Base-by-base conservation (phyloP, 139 green algal species). In the Helicosporidium sp. region DNA sequence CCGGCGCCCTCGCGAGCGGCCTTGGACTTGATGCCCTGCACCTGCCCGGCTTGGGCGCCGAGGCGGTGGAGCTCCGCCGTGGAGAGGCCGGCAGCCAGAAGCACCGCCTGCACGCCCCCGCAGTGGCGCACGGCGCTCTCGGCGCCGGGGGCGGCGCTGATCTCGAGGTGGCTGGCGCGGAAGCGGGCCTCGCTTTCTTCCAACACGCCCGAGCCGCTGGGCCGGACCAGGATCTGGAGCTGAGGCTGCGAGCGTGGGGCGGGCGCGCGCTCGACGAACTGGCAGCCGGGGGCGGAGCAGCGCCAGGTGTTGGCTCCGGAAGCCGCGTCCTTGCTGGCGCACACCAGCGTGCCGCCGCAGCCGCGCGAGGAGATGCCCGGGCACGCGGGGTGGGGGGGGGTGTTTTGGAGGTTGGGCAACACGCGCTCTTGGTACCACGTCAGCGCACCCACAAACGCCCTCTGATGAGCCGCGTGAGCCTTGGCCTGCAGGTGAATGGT, bases 41-140 rank as follows among this genome's bases (percentile, higher is more conserved):
- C 26, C 27, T 51, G 42, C 42, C 43, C 3, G 5, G 17, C 5
- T 28, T 39, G 1, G 48, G 29, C 4, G 29, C 35, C 15, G 33
- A 7, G 15, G 27, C 25, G 25, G 35, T 12, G 62, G 35, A 15
- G 49, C 53, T 3, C 45, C 33, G 13, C 26, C 6, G 23, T 64
- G 18, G 50, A 70, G 46, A 74, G 34, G 2, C 61, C 72, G 3
- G 49, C 54, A 4, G 50, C 48, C 13, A 17, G 3, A 49, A 87
- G 57, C 19, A 84, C 53, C 7, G 52, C 45, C 10, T 28, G 7
- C 26, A 83, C 54, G 20, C 78, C 78, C 17, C 78, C 78, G 19
- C 65, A 78, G 20, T 36, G 41, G 0, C 6, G 26, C 23, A 82
- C 55, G 0, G 66, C 67, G 17, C 75, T 64, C 34, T 82, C 72